phyloP scores from a whole-genome alignment of 176 grass and related monocot species.

The Triticum monococcum region DNA sequence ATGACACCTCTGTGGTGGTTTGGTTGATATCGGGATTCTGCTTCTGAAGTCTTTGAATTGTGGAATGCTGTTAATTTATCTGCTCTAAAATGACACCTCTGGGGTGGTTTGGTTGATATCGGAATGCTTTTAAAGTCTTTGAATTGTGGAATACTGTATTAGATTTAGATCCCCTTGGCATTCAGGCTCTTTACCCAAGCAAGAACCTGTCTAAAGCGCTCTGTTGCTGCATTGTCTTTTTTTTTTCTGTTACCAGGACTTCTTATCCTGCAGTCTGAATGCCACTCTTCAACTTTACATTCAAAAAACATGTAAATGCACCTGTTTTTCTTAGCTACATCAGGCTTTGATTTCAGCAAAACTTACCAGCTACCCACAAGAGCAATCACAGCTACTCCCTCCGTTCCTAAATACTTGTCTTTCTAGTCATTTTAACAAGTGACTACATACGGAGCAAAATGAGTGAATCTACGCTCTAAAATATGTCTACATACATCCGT shows the following conservation, averaged over 20 bases:
- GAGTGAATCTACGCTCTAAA: too few relatives aligned
- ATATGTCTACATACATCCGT: too few relatives aligned
- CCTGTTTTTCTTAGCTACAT: background rate
- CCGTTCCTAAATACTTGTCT: too few relatives aligned
- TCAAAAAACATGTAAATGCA: background rate
- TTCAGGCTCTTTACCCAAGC: background rate
- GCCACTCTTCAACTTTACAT: background rate
- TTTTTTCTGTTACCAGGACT: background rate
- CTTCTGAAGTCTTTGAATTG: background rate
- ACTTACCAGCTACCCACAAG: background rate
- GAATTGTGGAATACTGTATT: background rate
- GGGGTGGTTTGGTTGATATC: slow-evolving; percentile 12
- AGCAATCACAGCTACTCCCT: background rate
- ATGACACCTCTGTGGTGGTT: slow-evolving; percentile 17
- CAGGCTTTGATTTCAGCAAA: background rate
- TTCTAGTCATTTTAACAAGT: too few relatives aligned
- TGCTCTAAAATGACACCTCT: slow-evolving; percentile 22
- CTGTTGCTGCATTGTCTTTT: background rate
- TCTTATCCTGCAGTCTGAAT: background rate
- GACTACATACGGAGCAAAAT: too few relatives aligned
- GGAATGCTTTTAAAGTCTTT: background rate
- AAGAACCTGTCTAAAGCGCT: background rate
- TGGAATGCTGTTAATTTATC: slow-evolving; percentile 18
- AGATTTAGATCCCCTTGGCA: background rate
- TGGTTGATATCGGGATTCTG: background rate